A percentile compares a stretch with the other conserved stretches of the same genome.
Conservation (phyloP, 345 rosid species). For the Eucalyptus regnans region DNA sequence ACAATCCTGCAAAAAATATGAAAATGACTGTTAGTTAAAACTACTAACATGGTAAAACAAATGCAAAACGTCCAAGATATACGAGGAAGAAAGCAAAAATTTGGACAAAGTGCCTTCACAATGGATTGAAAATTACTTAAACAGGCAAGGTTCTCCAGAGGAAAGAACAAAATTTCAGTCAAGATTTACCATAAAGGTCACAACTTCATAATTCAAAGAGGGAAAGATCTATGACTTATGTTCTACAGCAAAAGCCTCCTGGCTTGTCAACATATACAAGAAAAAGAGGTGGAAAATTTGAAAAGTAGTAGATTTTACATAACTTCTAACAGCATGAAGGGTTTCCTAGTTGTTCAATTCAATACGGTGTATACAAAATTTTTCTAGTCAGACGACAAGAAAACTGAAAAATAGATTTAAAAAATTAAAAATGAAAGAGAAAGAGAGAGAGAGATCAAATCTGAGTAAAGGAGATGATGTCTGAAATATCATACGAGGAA, state of each 20-base stretch:
- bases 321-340: not conserved
- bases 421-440: not conserved
- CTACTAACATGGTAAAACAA: not conserved
- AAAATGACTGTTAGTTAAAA: not conserved
- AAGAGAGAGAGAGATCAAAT: not conserved
- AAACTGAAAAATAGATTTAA: not conserved
- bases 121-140: not conserved
- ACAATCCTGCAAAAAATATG: conserved; percentile 59
- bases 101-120: not conserved
- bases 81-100: not conserved
- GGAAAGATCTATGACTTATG: not conserved
- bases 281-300: not conserved
- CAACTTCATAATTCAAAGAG: not conserved
- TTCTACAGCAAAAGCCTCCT: not conserved
- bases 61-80: not conserved
- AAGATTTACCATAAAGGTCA: not conserved
- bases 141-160: not conserved
- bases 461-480: not conserved
- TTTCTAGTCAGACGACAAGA: not conserved
- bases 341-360: not conserved
- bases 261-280: not conserved
- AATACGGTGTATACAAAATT: not conserved
- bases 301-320: not conserved
- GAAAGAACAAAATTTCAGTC: not conserved
- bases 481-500: not conserved